Evolutionary conservation across 306 rosid genomes (phyloP).

Genomic region (Oxytropis ochrocephala): DNA sequence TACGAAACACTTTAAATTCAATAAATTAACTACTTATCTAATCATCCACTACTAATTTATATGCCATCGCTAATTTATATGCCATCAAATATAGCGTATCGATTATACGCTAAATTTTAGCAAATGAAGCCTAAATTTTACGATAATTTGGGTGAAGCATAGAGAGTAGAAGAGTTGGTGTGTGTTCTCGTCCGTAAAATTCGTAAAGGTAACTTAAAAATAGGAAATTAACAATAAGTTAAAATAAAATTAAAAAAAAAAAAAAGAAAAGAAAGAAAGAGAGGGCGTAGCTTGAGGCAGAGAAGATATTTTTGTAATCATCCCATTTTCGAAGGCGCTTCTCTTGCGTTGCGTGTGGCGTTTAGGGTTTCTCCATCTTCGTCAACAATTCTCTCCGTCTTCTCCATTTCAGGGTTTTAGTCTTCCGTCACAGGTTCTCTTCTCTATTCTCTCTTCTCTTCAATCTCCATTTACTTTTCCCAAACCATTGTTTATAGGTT

Average conservation of each 20-base stretch:
- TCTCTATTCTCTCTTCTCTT: not conserved
- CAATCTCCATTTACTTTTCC: not conserved
- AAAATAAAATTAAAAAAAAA: not conserved
- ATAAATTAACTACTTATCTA: no score
- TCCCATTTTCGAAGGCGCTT: slow-evolving; percentile 24
- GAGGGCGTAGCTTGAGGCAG: not conserved
- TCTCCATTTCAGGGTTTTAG: slow-evolving; percentile 23
- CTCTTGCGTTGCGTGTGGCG: slow-evolving; percentile 6
- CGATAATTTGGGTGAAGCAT: no score
- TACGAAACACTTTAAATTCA: no score
- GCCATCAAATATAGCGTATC: no score
- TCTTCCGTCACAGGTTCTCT: slow-evolving; percentile 7
- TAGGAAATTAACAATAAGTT: not conserved
- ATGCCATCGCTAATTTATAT: no score
- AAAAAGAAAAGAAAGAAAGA: slow-evolving; percentile 3
- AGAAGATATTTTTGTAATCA: slow-evolving; percentile 28
- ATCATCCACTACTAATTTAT: no score
- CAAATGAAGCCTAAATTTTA: no score
- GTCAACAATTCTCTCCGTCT: not conserved
- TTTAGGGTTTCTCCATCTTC: slow-evolving; percentile 32
- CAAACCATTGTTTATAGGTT: not conserved
- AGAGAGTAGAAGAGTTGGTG: no score
- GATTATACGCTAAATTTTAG: no score
- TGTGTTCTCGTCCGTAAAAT: no score
- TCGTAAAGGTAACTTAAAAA: not conserved